phyloP scores from a whole-genome alignment of 345 rosid genomes.

The Brassica carinata region DNA sequence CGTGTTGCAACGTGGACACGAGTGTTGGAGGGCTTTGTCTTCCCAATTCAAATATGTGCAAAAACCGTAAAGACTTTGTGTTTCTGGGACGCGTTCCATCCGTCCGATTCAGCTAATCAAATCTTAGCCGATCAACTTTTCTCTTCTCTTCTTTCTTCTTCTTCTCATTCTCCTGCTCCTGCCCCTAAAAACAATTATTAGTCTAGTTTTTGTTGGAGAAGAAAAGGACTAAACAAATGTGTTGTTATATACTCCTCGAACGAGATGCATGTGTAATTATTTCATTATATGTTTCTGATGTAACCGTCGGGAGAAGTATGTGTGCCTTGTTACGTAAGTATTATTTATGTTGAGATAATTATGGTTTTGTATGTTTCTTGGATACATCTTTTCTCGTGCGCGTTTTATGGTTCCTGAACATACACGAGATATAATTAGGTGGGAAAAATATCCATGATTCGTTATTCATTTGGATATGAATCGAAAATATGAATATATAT shows the following conservation, averaged over 20 bases:
- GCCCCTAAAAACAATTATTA: constrained; percentile 29
- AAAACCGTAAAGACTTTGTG: constrained; percentile 62
- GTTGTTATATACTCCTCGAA: background rate
- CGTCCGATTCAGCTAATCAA: constrained; percentile 82
- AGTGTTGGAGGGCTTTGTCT: constrained; percentile 80
- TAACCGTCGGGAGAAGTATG: constrained; percentile 13
- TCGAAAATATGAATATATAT: no score
- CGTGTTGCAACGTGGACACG: constrained; percentile 91
- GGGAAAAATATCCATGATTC: no score
- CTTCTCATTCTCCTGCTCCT: constrained; percentile 48
- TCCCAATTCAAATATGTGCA: constrained; percentile 77
- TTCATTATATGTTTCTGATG: constrained; percentile 23
- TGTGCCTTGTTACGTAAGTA: constrained; percentile 3
- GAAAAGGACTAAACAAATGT: background rate
- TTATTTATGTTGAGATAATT: background rate
- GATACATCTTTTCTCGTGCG: background rate
- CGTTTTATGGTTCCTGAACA: background rate
- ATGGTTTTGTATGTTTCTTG: constrained; percentile 13
- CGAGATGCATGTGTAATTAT: constrained; percentile 4
- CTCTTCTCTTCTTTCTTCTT: constrained; percentile 45
- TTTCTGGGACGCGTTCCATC: constrained; percentile 98
- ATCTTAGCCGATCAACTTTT: constrained; percentile 68
- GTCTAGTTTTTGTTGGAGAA: background rate
- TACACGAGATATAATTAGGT: no score
- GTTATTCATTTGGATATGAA: no score